Conservation (phyloP, 2,329 filamentous ascomycete genomes). For the Diaporthe nobilis region DNA sequence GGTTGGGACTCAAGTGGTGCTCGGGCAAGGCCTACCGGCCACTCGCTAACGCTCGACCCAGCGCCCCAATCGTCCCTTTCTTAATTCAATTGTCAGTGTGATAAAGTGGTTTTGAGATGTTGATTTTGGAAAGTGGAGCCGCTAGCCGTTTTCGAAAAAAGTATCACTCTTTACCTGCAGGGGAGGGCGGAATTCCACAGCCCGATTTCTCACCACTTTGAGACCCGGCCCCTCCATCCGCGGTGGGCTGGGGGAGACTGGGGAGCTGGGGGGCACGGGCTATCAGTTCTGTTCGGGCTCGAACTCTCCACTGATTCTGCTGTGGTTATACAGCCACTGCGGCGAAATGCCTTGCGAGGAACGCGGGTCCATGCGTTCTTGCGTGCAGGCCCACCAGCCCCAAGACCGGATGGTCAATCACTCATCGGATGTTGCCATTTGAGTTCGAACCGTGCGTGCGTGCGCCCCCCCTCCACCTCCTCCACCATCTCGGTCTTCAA, state of each 20-base stretch:
- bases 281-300: constrained; percentile 10
- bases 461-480: neutral
- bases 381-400: neutral
- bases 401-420: constrained; percentile 18
- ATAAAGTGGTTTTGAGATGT: no score
- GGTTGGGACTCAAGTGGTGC: no score
- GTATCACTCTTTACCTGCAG: no score
- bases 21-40: no score
- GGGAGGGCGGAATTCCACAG: no score
- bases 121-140: no score
- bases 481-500: neutral
- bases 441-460: constrained; percentile 17
- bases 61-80: no score
- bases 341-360: neutral
- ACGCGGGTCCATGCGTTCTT: constrained; percentile 10
- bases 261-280: neutral
- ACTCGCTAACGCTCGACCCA: no score
- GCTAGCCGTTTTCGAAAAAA: no score
- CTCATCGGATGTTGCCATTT: constrained; percentile 26
- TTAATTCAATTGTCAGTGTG: no score
- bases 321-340: neutral
- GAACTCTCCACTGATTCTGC: neutral
- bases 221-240: constrained; percentile 14
- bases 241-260: neutral
- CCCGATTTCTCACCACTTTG: constrained; percentile 19